A percentile compares a stretch with the other conserved stretches of the same genome.
Evolutionary conservation across 768 basidiomycete species (phyloP).

Genomic region (Boletales sp.): DNA sequence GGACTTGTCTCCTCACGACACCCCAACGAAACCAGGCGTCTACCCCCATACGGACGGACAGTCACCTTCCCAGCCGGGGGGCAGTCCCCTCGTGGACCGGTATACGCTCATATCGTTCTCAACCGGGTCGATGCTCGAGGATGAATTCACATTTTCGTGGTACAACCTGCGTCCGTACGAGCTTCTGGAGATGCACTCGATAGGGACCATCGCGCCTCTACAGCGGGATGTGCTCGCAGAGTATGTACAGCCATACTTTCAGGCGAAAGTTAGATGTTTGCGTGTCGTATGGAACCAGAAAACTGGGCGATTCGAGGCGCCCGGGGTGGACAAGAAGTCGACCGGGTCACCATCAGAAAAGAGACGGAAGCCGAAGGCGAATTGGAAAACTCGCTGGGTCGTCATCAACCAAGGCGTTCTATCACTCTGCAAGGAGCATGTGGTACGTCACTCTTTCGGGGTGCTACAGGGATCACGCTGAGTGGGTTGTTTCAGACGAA

Average conservation of each 20-base stretch:
- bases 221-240: slow-evolving; percentile 36
- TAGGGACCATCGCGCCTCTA: slow-evolving; percentile 39
- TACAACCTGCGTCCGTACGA: slow-evolving; percentile 61
- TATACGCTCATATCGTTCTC: slow-evolving; percentile 63
- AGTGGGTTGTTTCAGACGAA: slow-evolving; percentile 32
- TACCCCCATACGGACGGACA: slow-evolving; percentile 8
- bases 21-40: slow-evolving; percentile 1
- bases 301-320: slow-evolving; percentile 26
- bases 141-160: slow-evolving; percentile 54
- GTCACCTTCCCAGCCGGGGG: slow-evolving; percentile 6
- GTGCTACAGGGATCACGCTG: not conserved
- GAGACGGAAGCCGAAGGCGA: slow-evolving; percentile 38
- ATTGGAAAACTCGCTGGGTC: slow-evolving; percentile 64
- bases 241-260: slow-evolving; percentile 59
- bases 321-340: slow-evolving; percentile 10
- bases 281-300: slow-evolving; percentile 38
- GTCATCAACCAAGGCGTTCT: slow-evolving; percentile 56
- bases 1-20: slow-evolving; percentile 9
- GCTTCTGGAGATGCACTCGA: slow-evolving; percentile 64
- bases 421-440: slow-evolving; percentile 49
- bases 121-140: slow-evolving; percentile 68
- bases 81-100: slow-evolving; percentile 26
- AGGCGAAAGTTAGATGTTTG: slow-evolving; percentile 50
- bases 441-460: slow-evolving; percentile 36
- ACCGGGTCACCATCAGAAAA: slow-evolving; percentile 15